Conservation (phyloP, 1,139 yeast genomes). For the Suhomyces bokatorum region DNA sequence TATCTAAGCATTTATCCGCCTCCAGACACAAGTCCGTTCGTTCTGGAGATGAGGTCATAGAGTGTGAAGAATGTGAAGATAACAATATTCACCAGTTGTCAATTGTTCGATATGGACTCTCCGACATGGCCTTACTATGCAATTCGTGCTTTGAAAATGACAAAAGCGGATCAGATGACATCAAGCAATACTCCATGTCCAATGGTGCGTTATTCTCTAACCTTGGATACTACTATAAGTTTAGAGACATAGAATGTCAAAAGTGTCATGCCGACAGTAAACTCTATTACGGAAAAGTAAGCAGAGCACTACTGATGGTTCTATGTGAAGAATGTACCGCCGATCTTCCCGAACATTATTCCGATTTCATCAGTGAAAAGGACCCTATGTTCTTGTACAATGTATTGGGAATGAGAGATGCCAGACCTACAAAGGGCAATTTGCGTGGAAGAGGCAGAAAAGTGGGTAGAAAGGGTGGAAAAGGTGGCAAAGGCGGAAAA, state of each 20-base stretch:
- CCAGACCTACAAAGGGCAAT: conserved; percentile 21
- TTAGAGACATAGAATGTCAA: conserved; percentile 52
- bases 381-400: conserved; percentile 50
- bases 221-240: conserved; percentile 47
- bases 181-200: conserved; percentile 51
- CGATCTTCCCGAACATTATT: conserved; percentile 20
- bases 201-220: conserved; percentile 57
- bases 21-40: conserved; percentile 55
- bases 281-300: conserved; percentile 37
- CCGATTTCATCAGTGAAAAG: conserved; percentile 43
- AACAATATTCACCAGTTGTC: conserved; percentile 54
- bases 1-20: conserved; percentile 48
- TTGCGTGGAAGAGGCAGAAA: conserved; percentile 24
- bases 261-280: conserved; percentile 44
- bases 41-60: conserved; percentile 42
- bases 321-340: conserved; percentile 46
- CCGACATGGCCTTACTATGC: conserved; percentile 55
- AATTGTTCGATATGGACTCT: conserved; percentile 54
- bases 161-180: conserved; percentile 41
- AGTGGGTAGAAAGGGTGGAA: conserved; percentile 31
- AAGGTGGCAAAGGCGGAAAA: conserved; percentile 9
- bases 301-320: conserved; percentile 25
- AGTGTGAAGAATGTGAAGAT: conserved; percentile 60
- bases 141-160: conserved; percentile 46
- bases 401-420: conserved; percentile 52